A percentile compares a stretch with the other conserved stretches of the same genome.
These are phyloP conservation scores for Paramecium biaurelia DNA, from an alignment of 73 alveolate genomes.

Conservation along the genomic window DNA sequence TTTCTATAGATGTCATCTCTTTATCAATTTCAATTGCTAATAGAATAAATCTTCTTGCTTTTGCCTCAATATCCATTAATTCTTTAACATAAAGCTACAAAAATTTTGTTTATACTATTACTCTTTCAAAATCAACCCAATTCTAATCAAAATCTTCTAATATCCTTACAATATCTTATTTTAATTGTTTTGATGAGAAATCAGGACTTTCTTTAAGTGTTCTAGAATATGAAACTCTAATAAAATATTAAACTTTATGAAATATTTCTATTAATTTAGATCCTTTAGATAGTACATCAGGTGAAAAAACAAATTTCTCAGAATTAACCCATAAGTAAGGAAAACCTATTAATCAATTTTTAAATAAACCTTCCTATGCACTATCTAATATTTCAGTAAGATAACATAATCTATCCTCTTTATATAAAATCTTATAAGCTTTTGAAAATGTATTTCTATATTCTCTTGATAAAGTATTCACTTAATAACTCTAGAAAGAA, in stretches of 20 bases:
- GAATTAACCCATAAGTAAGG: constrained; percentile 95
- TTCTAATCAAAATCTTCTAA: constrained; percentile 61
- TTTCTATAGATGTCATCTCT: constrained; percentile 83
- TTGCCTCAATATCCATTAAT: constrained; percentile 92
- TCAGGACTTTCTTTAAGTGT: constrained; percentile 63
- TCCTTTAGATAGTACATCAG: constrained; percentile 94
- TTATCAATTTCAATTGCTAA: constrained; percentile 94
- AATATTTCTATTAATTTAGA: constrained; percentile 80
- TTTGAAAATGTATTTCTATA: constrained; percentile 89
- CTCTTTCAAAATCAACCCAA: constrained; percentile 70
- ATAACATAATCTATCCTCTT: constrained; percentile 87
- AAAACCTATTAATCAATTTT: constrained; percentile 59
- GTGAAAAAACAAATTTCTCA: constrained; percentile 90
- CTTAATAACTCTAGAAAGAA: constrained; percentile 21
- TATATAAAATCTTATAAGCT: constrained; percentile 90
- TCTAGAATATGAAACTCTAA: constrained; percentile 73
- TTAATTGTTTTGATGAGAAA: constrained; percentile 59
- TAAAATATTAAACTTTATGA: constrained; percentile 73
- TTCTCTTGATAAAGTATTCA: constrained; percentile 74
- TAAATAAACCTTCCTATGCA: constrained; percentile 87
- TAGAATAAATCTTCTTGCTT: constrained; percentile 87
- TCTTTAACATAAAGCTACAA: constrained; percentile 78
- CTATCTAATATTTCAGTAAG: constrained; percentile 95
- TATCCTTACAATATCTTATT: constrained; percentile 62
- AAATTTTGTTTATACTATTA: neutral